These are phyloP conservation scores for Calendula officinalis DNA, from an alignment of 129 eudicot species.

Conservation along the genomic window DNA sequence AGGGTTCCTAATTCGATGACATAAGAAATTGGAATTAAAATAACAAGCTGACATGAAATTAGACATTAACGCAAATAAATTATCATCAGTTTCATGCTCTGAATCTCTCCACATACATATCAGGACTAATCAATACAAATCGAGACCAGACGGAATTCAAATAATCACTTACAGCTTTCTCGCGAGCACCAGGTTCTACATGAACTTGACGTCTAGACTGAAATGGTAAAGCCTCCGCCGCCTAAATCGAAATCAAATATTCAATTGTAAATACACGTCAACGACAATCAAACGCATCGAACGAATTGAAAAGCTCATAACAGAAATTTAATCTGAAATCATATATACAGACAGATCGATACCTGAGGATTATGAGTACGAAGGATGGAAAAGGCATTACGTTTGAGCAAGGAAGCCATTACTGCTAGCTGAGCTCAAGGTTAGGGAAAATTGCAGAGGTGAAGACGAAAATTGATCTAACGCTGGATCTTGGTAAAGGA, in stretches of 20 bases:
- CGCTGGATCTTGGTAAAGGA: not conserved
- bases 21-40: not conserved
- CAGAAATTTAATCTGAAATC: no score
- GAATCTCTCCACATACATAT: no score
- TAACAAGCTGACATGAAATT: not conserved
- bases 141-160: no score
- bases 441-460: not conserved
- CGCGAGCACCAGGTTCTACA: conserved; percentile 81
- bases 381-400: conserved; percentile 36
- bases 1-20: conserved; percentile 16
- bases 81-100: not conserved
- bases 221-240: conserved; percentile 35
- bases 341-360: not conserved
- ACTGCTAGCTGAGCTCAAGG: conserved; percentile 9
- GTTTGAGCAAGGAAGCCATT: conserved; percentile 59
- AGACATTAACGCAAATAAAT: not conserved
- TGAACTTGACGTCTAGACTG: conserved; percentile 61
- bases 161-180: conserved; percentile 72
- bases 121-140: no score
- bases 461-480: no score
- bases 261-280: not conserved
- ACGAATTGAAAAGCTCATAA: not conserved
- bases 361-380: conserved; percentile 43
- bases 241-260: conserved; percentile 25
- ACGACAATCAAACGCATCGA: not conserved